These are phyloP conservation scores for Pseudogymnoascus sp. DNA, from an alignment of 2,329 filamentous ascomycete genomes.

Conservation along the genomic window DNA sequence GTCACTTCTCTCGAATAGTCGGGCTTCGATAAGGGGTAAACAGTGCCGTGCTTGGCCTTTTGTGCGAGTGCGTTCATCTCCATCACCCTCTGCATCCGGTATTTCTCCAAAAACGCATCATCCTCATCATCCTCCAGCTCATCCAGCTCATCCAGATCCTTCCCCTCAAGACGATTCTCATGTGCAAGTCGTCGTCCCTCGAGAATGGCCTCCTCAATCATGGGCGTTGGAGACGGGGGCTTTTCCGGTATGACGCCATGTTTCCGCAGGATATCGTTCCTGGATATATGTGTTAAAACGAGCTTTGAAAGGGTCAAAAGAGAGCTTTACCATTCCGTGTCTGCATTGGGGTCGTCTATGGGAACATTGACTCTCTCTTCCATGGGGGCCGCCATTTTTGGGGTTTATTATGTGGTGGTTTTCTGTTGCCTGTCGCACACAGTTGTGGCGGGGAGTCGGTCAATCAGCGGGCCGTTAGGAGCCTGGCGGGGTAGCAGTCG, in stretches of 20 bases:
- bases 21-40: slow-evolving; percentile 90
- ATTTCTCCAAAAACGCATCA: slow-evolving; percentile 80
- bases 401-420: not conserved
- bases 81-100: slow-evolving; percentile 77
- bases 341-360: slow-evolving; percentile 89
- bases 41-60: slow-evolving; percentile 76
- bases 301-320: not conserved
- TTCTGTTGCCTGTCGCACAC: slow-evolving; percentile 3
- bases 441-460: not conserved
- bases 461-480: not conserved
- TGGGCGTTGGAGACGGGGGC: slow-evolving; percentile 85
- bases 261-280: slow-evolving; percentile 97
- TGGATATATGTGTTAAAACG: slow-evolving; percentile 31
- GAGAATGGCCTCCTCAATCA: slow-evolving; percentile 88
- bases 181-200: slow-evolving; percentile 79
- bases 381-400: slow-evolving; percentile 46
- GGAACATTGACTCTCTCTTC: slow-evolving; percentile 69
- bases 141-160: slow-evolving; percentile 87
- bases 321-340: slow-evolving; percentile 79
- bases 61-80: slow-evolving; percentile 71
- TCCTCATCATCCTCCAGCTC: slow-evolving; percentile 95
- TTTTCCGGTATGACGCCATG: slow-evolving; percentile 98
- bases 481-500: not conserved
- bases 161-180: slow-evolving; percentile 88
- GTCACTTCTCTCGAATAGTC: slow-evolving; percentile 90